Evolutionary conservation across 2,329 filamentous ascomycete genomes (phyloP), one percentile per base, ranked within the genome.

Genomic region (Diaporthe citriasiana): DNA sequence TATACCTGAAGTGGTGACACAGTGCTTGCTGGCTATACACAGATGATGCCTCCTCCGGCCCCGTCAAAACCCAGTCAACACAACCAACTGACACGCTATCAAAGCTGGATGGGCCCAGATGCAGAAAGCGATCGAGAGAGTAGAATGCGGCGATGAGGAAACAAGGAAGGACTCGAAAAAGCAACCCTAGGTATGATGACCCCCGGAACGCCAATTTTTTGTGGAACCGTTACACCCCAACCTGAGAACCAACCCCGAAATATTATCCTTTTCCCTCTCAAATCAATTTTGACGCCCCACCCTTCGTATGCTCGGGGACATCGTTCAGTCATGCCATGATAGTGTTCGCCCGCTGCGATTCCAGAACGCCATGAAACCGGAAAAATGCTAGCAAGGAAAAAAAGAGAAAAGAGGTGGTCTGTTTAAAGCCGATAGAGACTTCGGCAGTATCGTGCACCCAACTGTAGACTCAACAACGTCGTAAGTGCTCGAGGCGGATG

Each of bases 261-360:
- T 55, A 63, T 47, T 66, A 57, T 73, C 55, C 56, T 50, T 75
- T 74, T 71, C 68, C 74, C 65, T 65, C 47, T 51, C 12, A 51
- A 68, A 65, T 57, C 47, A 38, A 69, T 65, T 57, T 50, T 50
- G 57, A 55, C 42, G 68, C 75, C 70, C 73, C 63, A 27, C 22
- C 59, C 73, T 12, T 73, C 77, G 76, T 78, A 72, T 78, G 73
- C 76, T 69, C 74, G 45, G 63, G 73, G 74, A 75, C 75, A 25
- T 75, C 71, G 47, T 25, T 74, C 68, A 59, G 57, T 70, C 63
- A 74, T 71, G 66, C 71, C 60, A 25, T 50, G 50, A 60, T 40
- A 74, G 38, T 10, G 55, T 56, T 70, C 74, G 69, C 74, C 66
- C 74, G 72, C 74, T 74, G 59, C 30, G 53, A 59, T 57, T 40